These are phyloP conservation scores for Lasiosphaeriaceae sp. DNA, from an alignment of 495 filamentous ascomycete genomes.

Conservation along the genomic window DNA sequence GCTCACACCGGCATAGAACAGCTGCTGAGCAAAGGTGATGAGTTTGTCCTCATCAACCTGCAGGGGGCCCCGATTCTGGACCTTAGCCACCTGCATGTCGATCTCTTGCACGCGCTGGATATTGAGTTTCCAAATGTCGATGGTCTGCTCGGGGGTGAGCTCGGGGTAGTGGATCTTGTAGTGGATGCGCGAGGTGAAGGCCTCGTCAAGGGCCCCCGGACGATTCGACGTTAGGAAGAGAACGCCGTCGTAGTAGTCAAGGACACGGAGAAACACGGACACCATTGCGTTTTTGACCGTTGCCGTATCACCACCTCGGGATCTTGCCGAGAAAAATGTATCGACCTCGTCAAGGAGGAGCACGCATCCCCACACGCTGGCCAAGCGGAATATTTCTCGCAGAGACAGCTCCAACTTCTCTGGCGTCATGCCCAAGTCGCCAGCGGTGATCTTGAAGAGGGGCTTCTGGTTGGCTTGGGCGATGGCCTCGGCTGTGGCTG, in stretches of 20 bases:
- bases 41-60: slow-evolving; percentile 17
- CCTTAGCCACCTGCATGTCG: slow-evolving; percentile 16
- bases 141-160: slow-evolving; percentile 19
- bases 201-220: slow-evolving; percentile 42
- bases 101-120: slow-evolving; percentile 21
- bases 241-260: slow-evolving; percentile 51
- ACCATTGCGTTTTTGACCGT: slow-evolving; percentile 49
- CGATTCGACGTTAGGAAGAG: slow-evolving; percentile 55
- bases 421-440: slow-evolving; percentile 50
- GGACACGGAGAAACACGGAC: slow-evolving; percentile 42
- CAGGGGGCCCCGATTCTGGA: slow-evolving; percentile 13
- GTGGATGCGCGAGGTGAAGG: slow-evolving; percentile 48
- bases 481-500: slow-evolving; percentile 52
- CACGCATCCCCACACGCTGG: slow-evolving; percentile 48
- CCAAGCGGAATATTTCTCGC: slow-evolving; percentile 47
- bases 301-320: slow-evolving; percentile 25
- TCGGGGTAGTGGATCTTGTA: slow-evolving; percentile 36
- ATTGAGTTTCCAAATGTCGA: slow-evolving; percentile 27
- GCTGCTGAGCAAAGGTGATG: slow-evolving; percentile 21
- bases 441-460: slow-evolving; percentile 51
- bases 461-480: slow-evolving; percentile 48
- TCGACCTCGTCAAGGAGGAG: slow-evolving; percentile 54
- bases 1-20: slow-evolving; percentile 13
- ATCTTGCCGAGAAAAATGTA: slow-evolving; percentile 46
- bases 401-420: slow-evolving; percentile 32